Evolutionary conservation across 1,139 yeast genomes (phyloP).

Genomic region (Entelexis sorbosivorans): DNA sequence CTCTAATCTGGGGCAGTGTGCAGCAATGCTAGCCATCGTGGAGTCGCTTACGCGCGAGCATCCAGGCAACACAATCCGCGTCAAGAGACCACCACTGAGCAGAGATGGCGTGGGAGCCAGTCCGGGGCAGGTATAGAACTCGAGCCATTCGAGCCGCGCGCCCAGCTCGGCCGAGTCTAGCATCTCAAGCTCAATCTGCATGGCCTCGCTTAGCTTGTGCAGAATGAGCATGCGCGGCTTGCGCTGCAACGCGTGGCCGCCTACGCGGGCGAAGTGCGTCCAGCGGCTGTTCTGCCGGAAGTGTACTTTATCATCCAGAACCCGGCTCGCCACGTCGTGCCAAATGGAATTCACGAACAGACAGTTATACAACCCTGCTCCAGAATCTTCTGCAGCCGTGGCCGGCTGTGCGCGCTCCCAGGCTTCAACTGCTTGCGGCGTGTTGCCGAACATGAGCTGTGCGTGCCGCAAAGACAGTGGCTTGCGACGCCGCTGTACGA

Average conservation of each 20-base stretch:
- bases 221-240: conserved; percentile 37
- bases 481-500: conserved; percentile 47
- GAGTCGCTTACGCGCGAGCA: conserved; percentile 50
- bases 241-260: conserved; percentile 14
- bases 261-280: conserved; percentile 33
- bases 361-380: conserved; percentile 44
- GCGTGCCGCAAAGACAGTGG: conserved; percentile 62
- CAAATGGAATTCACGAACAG: conserved; percentile 58
- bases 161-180: conserved; percentile 34
- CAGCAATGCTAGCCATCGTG: conserved; percentile 43
- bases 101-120: conserved; percentile 47
- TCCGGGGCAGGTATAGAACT: conserved; percentile 73
- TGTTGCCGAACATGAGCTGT: conserved; percentile 45
- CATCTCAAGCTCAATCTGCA: conserved; percentile 37
- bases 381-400: conserved; percentile 14
- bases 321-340: conserved; percentile 44
- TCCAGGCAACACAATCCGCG: conserved; percentile 64
- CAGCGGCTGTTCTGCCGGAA: conserved; percentile 45
- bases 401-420: conserved; percentile 32
- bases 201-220: conserved; percentile 39
- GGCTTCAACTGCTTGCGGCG: conserved; percentile 40
- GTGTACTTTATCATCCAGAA: conserved; percentile 45
- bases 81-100: conserved; percentile 36
- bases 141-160: conserved; percentile 51
- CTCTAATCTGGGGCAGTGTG: conserved; percentile 48